Base-by-base conservation (phyloP, 2,329 filamentous ascomycete genomes). In the Colletotrichum tabaci region DNA sequence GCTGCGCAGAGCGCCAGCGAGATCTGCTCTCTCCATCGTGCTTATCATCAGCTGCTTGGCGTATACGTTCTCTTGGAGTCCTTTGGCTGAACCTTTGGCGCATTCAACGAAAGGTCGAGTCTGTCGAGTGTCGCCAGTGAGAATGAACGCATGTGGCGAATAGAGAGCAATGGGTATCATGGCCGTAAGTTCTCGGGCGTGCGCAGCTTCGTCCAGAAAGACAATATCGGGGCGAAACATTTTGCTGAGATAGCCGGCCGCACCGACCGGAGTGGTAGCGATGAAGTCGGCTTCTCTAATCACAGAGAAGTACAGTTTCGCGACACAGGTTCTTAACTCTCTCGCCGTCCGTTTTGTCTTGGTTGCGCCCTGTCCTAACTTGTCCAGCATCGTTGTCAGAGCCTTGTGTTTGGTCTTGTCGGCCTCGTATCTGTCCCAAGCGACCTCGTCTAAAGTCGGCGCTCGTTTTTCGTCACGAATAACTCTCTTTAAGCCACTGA, bases 151-250 rank as follows among this genome's bases (percentile, higher is more conserved):
- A 2, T 79, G 71, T 0, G 85, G 84, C 2, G 80, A 78, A 57
- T 82, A 86, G 38, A 80, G 83, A 0, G 84, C 84, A 23, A 87
- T 76, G 0, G 85, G 79, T 1, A 87, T 85, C 21, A 87, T 74
- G 0, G 82, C 83, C 0, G 85, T 85, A 0, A 86, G 76, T 73
- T 87, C 85, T 18, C 85, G 77, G 0, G 84, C 83, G 55, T 87
- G 85, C 0, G 84, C 82, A 0, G 84, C 82, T 79, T 97, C 94
- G 53, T 95, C 94, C 74, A 97, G 93, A 77, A 97, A 95, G 0
- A 96, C 90, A 74, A 97, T 91, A 75, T 96, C 93, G 0, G 94
- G 94, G 74, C 93, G 92, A 42, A 95, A 94, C 8, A 94, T 77
- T 2, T 77, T 79, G 0, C 79, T 74, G 44, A 86, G 84, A 0